A percentile compares a stretch with the other conserved stretches of the same genome.
Conservation (phyloP, 345 rosid species). For the Arabis hirsuta region DNA sequence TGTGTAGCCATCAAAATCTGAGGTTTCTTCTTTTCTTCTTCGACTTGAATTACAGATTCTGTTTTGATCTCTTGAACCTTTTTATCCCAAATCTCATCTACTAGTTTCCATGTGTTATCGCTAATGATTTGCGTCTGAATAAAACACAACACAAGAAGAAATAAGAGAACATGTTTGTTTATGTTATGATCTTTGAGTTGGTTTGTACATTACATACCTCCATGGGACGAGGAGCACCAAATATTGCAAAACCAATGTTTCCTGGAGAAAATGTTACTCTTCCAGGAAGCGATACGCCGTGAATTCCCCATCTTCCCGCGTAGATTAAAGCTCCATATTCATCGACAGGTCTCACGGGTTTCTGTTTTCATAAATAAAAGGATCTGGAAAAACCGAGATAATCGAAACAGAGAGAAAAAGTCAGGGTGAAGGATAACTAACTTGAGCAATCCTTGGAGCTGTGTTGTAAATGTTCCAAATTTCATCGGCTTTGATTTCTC, state of each 20-base stretch:
- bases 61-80: conserved; percentile 70
- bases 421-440: conserved; percentile 21
- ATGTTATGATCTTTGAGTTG: conserved; percentile 7
- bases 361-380: conserved; percentile 50
- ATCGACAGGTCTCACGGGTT: conserved; percentile 68
- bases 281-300: conserved; percentile 83
- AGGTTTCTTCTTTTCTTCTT: conserved; percentile 75
- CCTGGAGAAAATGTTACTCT: conserved; percentile 98
- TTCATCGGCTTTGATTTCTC: conserved; percentile 76
- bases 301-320: conserved; percentile 96
- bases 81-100: conserved; percentile 78
- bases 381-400: background rate
- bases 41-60: conserved; percentile 63
- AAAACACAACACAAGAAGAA: conserved; percentile 16
- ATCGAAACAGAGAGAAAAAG: background rate
- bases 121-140: conserved; percentile 76
- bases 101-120: conserved; percentile 89
- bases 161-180: background rate
- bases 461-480: conserved; percentile 80
- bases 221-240: conserved; percentile 92
- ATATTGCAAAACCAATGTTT: conserved; percentile 85
- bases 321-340: conserved; percentile 86
- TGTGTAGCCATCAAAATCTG: conserved; percentile 87
- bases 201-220: conserved; percentile 53
- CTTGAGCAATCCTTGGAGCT: conserved; percentile 82